Base-by-base conservation (phyloP, 768 basidiomycete genomes). In the Ramaria sp. region DNA sequence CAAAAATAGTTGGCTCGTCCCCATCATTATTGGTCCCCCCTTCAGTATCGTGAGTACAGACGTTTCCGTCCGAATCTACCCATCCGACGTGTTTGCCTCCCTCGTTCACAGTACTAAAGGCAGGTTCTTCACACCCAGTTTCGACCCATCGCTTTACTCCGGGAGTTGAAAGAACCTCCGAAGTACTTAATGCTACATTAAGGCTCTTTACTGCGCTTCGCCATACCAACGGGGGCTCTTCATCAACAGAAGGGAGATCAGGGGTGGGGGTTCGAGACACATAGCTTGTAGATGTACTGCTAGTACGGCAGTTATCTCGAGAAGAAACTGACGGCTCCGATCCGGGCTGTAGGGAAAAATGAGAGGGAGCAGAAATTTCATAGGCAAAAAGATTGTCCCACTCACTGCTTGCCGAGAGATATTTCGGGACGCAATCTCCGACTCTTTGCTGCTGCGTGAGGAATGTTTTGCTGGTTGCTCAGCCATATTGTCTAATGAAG, bases 91-190 rank as follows among this genome's bases (percentile, higher is more conserved):
- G 70, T 61, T 76, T 76, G n/a, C 63, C 66, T 48, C 66, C 68
- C 22, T 63, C 66, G 56, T 70, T 71, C 5, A 61, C 63, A 22
- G 65, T 62, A 56, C 60, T 66, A 22, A 48, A 58, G 25, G 62
- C 58, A 28, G 57, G 64, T 42, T 62, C 64, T 18, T 56, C 62
- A 30, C 52, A 30, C 18, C 72, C 73, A 7, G 71, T 72, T 42
- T 65, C 65, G n/a, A 76, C 69, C 81, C 81, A 77, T 27, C 63
- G 63, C 56, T 73, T 71, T 15, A 78, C 71, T 53, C 81, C 79
- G 3, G 79, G 80, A 20, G 75, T 75, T 3, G 71, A 74, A n/a
- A 78, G 65, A 15, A 75, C 74, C 7, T 15, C 48, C 8, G 18
- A 8, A 3, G 34, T 12, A 34, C n/a, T 16, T 16, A 34, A 32